A percentile compares a stretch with the other conserved stretches of the same genome.
Conservation (phyloP, 192 early-diverging fungal genomes). For the Coemansia sp. region DNA sequence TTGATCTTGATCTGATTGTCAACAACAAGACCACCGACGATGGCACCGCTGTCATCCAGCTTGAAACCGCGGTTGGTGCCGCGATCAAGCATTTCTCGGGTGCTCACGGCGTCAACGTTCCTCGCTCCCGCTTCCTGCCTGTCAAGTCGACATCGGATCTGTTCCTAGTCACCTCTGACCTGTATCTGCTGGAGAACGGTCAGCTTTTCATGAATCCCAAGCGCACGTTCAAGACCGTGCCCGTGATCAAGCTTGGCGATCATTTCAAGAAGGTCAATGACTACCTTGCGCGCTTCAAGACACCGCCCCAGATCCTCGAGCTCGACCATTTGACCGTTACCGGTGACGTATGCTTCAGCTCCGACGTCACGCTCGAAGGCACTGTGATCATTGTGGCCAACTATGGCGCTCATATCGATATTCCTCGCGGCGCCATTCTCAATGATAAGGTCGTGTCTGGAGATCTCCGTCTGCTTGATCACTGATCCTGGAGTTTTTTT, state of each 20-base stretch:
- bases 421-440: slow-evolving; percentile 89
- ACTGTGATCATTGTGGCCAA: slow-evolving; percentile 99
- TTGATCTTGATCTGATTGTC: slow-evolving; percentile 94
- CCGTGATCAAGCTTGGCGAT: slow-evolving; percentile 95
- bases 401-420: slow-evolving; percentile 95
- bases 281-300: slow-evolving; percentile 89
- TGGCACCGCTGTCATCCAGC: slow-evolving; percentile 96
- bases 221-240: slow-evolving; percentile 89
- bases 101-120: slow-evolving; percentile 97
- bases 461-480: slow-evolving; percentile 85
- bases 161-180: slow-evolving; percentile 94
- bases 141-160: slow-evolving; percentile 98
- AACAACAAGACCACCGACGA: slow-evolving; percentile 93
- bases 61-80: slow-evolving; percentile 99
- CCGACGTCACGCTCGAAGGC: slow-evolving; percentile 84
- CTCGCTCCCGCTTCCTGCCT: slow-evolving; percentile 94
- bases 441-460: slow-evolving; percentile 99
- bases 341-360: slow-evolving; percentile 97
- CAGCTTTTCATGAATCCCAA: slow-evolving; percentile 90
- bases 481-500: slow-evolving; percentile 45
- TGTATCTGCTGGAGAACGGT: slow-evolving; percentile 93
- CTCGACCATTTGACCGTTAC: slow-evolving; percentile 98
- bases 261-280: slow-evolving; percentile 97
- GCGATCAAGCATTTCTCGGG: slow-evolving; percentile 97
- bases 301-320: slow-evolving; percentile 93